Evolutionary conservation across 2,329 filamentous ascomycete species (phyloP).

Genomic region (Dactylellina sp.): DNA sequence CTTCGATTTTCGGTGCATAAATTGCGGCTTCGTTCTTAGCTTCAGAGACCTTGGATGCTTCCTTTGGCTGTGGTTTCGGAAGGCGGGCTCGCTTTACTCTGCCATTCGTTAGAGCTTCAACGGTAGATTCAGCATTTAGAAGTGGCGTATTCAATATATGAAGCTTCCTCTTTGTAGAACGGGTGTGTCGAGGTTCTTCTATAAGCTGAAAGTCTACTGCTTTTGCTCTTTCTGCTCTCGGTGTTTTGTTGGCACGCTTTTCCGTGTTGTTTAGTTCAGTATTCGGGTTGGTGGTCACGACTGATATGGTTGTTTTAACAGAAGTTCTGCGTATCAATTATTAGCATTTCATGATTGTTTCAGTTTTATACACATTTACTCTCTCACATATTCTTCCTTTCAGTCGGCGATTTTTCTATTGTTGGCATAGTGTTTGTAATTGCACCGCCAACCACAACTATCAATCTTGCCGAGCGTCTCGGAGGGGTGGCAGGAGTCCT

Average conservation of each 20-base stretch:
- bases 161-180: slow-evolving; percentile 23
- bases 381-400: neutral
- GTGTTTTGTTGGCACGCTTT: neutral
- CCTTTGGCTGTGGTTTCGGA: neutral
- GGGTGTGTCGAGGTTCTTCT: slow-evolving; percentile 2
- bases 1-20: neutral
- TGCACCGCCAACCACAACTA: neutral
- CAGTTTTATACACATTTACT: neutral
- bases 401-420: neutral
- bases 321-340: neutral
- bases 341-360: neutral
- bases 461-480: slow-evolving; percentile 3
- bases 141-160: neutral
- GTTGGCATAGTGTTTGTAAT: neutral
- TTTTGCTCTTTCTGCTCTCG: neutral
- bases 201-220: neutral
- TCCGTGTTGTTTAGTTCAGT: neutral
- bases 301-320: neutral
- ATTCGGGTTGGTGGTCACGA: neutral
- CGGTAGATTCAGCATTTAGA: neutral
- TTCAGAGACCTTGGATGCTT: too few relatives aligned
- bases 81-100: slow-evolving; percentile 1
- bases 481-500: neutral
- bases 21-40: neutral
- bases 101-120: slow-evolving; percentile 1